Evolutionary conservation across 2,329 filamentous ascomycete genomes (phyloP).

Genomic region (Alternaria sp.): DNA sequence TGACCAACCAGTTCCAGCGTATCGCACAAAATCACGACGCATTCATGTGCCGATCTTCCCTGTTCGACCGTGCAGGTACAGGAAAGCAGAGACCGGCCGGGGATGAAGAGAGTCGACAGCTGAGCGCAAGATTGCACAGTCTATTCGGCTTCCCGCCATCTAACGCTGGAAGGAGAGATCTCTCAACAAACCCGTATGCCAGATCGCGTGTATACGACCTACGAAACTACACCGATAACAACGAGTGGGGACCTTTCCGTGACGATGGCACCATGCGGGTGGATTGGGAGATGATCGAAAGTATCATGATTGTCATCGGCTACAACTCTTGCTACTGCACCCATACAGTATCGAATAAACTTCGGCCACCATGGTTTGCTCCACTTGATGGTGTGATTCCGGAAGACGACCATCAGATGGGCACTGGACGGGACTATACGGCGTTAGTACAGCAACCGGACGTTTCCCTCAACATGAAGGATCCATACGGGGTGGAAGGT

Average conservation of each 20-base stretch:
- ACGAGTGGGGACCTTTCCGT: constrained; percentile 74
- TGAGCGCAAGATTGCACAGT: constrained; percentile 73
- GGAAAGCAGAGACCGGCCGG: constrained; percentile 47
- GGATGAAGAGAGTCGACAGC: constrained; percentile 60
- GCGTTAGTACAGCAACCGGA: constrained; percentile 42
- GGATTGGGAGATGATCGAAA: constrained; percentile 83
- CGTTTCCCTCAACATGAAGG: constrained; percentile 59
- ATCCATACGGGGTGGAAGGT: constrained; percentile 67
- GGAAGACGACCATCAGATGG: constrained; percentile 13
- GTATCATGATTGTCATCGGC: constrained; percentile 71
- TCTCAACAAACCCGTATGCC: constrained; percentile 64
- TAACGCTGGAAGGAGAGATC: constrained; percentile 33
- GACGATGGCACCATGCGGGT: constrained; percentile 66
- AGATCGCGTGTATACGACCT: constrained; percentile 76
- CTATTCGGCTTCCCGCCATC: constrained; percentile 69
- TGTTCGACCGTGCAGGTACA: constrained; percentile 60
- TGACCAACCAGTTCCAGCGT: constrained; percentile 50
- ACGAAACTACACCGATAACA: constrained; percentile 67
- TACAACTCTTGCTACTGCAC: constrained; percentile 58
- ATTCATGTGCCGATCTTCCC: constrained; percentile 68
- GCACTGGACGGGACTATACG: neutral
- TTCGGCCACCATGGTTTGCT: constrained; percentile 38
- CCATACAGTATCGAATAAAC: constrained; percentile 26
- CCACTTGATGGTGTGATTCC: constrained; percentile 38
- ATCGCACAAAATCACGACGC: constrained; percentile 60